phyloP scores from a whole-genome alignment of 257 asterid species.

The Solanum neorickii region DNA sequence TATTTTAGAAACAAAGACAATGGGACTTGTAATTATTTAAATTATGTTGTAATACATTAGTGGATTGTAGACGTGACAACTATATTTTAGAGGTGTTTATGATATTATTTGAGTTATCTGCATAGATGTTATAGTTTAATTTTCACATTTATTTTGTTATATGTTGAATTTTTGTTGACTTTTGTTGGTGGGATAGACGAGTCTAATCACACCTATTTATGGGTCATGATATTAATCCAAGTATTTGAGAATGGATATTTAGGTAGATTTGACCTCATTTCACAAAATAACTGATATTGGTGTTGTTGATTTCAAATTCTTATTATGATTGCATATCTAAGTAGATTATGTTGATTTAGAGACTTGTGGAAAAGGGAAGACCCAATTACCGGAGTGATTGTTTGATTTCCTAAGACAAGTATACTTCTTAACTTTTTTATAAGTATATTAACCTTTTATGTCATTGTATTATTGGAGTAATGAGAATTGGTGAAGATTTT shows the following conservation, averaged over 20 bases:
- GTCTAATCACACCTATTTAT: not conserved
- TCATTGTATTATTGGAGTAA: not conserved
- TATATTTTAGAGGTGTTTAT: not conserved
- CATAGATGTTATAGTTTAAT: too few species aligned
- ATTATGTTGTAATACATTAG: not conserved
- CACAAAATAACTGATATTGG: not conserved
- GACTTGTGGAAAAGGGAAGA: not conserved
- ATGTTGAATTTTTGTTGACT: too few species aligned
- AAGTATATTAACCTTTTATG: not conserved
- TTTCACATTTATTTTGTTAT: too few species aligned
- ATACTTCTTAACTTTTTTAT: not conserved
- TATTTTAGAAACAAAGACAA: not conserved
- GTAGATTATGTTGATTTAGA: not conserved
- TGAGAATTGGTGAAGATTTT: not conserved
- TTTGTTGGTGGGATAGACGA: not conserved
- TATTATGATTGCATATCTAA: not conserved
- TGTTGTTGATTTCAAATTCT: not conserved
- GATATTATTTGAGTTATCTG: too few species aligned
- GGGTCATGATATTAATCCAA: not conserved
- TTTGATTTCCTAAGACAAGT: not conserved
- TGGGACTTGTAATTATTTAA: not conserved
- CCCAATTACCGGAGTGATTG: not conserved
- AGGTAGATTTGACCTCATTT: not conserved
- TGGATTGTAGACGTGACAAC: not conserved
- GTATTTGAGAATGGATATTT: not conserved